Conservation (phyloP, 1,139 yeast species). For the Pichia sp. region DNA sequence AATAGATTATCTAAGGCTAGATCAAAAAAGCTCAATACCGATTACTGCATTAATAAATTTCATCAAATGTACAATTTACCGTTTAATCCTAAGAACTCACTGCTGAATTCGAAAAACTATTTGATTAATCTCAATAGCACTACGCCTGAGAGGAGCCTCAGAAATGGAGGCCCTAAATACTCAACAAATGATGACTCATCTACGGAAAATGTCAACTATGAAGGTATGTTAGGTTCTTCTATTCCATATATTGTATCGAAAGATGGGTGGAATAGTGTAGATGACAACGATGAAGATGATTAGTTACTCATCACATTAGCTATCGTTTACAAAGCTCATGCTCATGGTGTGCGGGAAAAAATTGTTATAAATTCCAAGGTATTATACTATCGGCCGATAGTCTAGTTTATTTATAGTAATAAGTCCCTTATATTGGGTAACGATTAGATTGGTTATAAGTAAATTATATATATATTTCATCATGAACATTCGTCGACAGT, state of each 20-base stretch:
- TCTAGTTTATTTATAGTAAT: too few species aligned
- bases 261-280: slow-evolving; percentile 22
- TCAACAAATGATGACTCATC: not conserved
- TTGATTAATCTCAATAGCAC: slow-evolving; percentile 10
- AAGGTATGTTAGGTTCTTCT: slow-evolving; percentile 26
- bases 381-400: too few species aligned
- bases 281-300: slow-evolving; percentile 2
- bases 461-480: too few species aligned
- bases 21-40: slow-evolving; percentile 24
- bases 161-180: not conserved
- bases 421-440: too few species aligned
- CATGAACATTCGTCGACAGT: too few species aligned
- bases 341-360: too few species aligned
- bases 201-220: slow-evolving; percentile 11
- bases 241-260: slow-evolving; percentile 24
- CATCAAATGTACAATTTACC: slow-evolving; percentile 27
- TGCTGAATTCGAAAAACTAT: slow-evolving; percentile 15
- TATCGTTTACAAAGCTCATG: too few species aligned
- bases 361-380: too few species aligned
- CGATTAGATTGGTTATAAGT: too few species aligned
- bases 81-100: slow-evolving; percentile 18
- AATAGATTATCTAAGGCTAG: slow-evolving; percentile 23
- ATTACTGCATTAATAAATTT: slow-evolving; percentile 23
- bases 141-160: slow-evolving; percentile 1
- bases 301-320: too few species aligned